Percentiles rank a stretch among this genome's conserved stretches.
Conservation (phyloP, 1,139 yeast species). For the Yamadazyma mexicana region DNA sequence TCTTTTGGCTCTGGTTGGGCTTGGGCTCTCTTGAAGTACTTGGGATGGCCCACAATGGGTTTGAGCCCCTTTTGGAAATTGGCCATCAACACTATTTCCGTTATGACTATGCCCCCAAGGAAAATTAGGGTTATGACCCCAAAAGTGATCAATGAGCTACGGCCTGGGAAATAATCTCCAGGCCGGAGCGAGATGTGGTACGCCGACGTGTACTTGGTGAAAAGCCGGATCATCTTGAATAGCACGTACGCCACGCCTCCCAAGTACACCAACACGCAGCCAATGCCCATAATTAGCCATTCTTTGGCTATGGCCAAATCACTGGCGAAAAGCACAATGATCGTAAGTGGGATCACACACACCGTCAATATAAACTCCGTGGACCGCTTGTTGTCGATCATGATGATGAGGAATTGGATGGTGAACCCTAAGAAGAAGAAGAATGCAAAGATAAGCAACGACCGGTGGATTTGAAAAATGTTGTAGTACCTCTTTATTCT, state of each 20-base stretch:
- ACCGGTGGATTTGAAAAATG: slow-evolving; percentile 42
- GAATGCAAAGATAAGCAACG: slow-evolving; percentile 46
- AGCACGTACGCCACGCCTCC: slow-evolving; percentile 51
- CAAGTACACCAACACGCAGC: slow-evolving; percentile 33
- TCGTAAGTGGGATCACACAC: slow-evolving; percentile 49
- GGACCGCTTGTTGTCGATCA: slow-evolving; percentile 38
- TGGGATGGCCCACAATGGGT: slow-evolving; percentile 23
- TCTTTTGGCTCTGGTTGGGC: slow-evolving; percentile 13
- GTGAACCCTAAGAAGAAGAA: slow-evolving; percentile 57
- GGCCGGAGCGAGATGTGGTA: slow-evolving; percentile 20
- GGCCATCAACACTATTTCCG: slow-evolving; percentile 33
- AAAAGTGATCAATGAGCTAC: slow-evolving; percentile 48
- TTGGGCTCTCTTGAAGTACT: slow-evolving; percentile 3
- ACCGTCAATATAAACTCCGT: slow-evolving; percentile 52
- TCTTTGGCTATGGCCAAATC: slow-evolving; percentile 44
- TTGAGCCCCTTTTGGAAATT: slow-evolving; percentile 46
- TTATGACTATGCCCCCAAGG: slow-evolving; percentile 34
- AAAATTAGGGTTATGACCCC: slow-evolving; percentile 48
- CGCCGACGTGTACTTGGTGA: slow-evolving; percentile 41
- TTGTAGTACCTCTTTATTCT: slow-evolving; percentile 40
- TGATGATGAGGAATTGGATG: slow-evolving; percentile 52
- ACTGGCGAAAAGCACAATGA: slow-evolving; percentile 37
- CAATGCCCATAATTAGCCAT: slow-evolving; percentile 21
- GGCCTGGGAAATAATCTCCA: slow-evolving; percentile 47
- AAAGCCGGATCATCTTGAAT: slow-evolving; percentile 51